Evolutionary conservation across 2,329 filamentous ascomycete species (phyloP).

Genomic region (Macrophomina tecta): DNA sequence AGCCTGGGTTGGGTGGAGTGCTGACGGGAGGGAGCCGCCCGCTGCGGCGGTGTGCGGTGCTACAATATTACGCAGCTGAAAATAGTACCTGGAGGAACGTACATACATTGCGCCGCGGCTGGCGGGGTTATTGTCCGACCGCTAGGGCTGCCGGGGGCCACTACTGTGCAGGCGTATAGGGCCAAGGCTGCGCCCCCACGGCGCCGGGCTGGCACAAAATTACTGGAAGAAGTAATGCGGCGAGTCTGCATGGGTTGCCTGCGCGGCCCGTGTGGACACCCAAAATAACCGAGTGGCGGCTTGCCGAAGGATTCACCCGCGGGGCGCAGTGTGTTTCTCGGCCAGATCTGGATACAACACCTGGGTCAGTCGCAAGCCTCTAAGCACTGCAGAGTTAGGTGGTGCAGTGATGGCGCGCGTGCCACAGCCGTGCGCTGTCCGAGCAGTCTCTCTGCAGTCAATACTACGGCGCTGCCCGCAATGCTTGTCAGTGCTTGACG

Average conservation of each 20-base stretch:
- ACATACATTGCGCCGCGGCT: neutral
- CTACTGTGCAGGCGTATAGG: neutral
- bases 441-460: constrained; percentile 4
- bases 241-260: neutral
- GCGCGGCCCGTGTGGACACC: neutral
- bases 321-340: constrained; percentile 11
- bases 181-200: neutral
- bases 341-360: constrained; percentile 2
- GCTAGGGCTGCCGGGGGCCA: constrained; percentile 10
- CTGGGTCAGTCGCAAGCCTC: neutral
- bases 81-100: constrained; percentile 6
- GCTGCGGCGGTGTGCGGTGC: neutral
- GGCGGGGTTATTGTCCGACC: neutral
- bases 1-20: neutral
- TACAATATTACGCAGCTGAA: neutral
- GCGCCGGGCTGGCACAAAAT: neutral
- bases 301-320: constrained; percentile 7
- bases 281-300: neutral
- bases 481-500: constrained; percentile 12
- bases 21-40: neutral
- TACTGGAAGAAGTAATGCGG: neutral
- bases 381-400: neutral
- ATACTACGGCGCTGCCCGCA: constrained; percentile 2
- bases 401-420: neutral
- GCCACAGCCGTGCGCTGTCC: neutral